Percentiles rank a stretch among this genome's conserved stretches.
Evolutionary conservation across 73 alveolate species (phyloP).

Genomic region (Tetrahymena elliotti): DNA sequence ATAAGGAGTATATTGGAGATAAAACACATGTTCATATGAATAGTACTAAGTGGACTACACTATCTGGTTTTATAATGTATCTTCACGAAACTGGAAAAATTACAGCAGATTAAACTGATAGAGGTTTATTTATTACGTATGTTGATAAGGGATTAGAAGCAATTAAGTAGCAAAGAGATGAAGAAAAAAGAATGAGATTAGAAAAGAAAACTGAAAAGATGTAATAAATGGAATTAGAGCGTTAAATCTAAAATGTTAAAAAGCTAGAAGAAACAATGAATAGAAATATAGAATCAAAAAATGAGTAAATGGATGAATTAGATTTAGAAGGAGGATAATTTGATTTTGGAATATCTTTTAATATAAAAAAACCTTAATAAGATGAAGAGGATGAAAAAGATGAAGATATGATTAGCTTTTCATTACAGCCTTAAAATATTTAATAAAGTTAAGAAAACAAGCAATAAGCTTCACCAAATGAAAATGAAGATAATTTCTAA

Average conservation of each 20-base stretch:
- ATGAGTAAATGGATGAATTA: background rate
- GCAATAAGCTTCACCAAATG: background rate
- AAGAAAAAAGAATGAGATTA: background rate
- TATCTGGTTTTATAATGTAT: constrained; percentile 5
- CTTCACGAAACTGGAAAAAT: background rate
- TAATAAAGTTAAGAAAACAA: background rate
- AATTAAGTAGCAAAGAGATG: background rate
- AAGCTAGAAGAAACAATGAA: background rate
- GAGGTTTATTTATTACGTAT: background rate
- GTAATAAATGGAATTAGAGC: background rate
- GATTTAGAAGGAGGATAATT: background rate
- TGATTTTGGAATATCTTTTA: background rate
- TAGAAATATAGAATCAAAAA: background rate
- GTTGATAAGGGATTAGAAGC: background rate
- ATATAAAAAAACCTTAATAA: background rate
- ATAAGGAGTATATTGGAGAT: constrained; percentile 11
- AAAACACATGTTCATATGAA: constrained; percentile 26
- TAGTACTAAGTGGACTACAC: constrained; percentile 14
- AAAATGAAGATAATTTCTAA: background rate
- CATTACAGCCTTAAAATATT: background rate
- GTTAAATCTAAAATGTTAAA: background rate
- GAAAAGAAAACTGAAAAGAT: background rate
- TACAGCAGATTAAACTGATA: background rate
- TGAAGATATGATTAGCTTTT: background rate
- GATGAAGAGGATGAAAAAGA: background rate